Evolutionary conservation across 768 basidiomycete genomes (phyloP), one percentile per base, ranked within the genome.

Genomic region (Leccinum obscurum): DNA sequence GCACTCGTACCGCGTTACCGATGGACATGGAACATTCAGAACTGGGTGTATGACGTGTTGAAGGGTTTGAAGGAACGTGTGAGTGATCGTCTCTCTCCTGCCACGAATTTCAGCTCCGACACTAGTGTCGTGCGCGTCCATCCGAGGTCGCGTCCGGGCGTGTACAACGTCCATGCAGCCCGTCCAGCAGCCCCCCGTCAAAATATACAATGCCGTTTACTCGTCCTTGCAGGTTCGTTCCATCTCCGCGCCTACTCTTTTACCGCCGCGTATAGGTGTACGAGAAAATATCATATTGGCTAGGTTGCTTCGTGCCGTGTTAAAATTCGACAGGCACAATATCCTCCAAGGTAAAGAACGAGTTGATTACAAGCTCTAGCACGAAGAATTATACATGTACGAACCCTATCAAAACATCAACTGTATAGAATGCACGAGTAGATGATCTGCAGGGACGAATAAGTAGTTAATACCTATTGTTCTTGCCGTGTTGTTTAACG

Each of bases 151-250:
- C 2, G 22, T 24, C 22, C 69, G 71, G 30, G 22, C n/a, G 66
- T 62, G 66, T 20, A 32, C 56, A 3, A 26, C 24, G 62, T 60
- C 67, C 67, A 55, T 71, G 69, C 72, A 68, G 50, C 34, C 76
- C n/a, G 73, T 71, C 44, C 85, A 72, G 65, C 75, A 75, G 26
- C 24, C 82, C 85, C 77, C 78, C 50, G 87, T 92, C 59, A 92
- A 92, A 78, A 93, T 94, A 64, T 94, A 94, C 78, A 94, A 94
- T 85, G 92, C 92, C 7, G 92, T 94, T 52, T 93, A 94, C 69
- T 92, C 90, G 20, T 92, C 91, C 9, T 92, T 94, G 9, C 91
- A 93, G 87, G 91, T 81, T 37, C 15, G 57, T 79, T 5, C 5
- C 6, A 2, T 6, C 24, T 53, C 46, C 7, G 2, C n/a, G 6